These are phyloP conservation scores for Psilocybe azurescens DNA, from an alignment of 768 basidiomycete genomes.

Conservation along the genomic window DNA sequence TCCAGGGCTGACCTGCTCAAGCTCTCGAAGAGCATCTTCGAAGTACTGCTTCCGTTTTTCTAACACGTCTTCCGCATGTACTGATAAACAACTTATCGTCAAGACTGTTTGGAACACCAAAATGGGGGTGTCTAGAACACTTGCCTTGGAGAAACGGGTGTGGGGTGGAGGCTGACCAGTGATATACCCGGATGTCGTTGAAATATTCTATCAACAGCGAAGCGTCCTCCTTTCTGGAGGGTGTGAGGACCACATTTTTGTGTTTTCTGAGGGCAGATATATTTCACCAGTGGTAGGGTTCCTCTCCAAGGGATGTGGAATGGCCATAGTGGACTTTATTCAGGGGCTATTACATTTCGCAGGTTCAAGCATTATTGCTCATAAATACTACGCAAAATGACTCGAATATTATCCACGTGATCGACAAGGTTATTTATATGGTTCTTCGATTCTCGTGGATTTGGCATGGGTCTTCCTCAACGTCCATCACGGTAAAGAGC, in stretches of 20 bases:
- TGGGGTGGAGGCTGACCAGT: slow-evolving; percentile 52
- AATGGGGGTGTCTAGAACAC: neutral
- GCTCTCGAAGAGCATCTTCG: neutral
- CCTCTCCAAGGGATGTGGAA: slow-evolving; percentile 23
- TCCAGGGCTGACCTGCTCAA: slow-evolving; percentile 24
- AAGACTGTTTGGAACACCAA: neutral
- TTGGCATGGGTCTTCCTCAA: too few species aligned
- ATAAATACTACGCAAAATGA: neutral
- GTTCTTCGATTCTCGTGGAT: too few species aligned
- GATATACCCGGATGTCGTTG: slow-evolving; percentile 54
- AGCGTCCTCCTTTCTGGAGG: slow-evolving; percentile 54
- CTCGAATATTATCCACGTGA: neutral
- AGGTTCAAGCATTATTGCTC: neutral
- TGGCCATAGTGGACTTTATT: neutral
- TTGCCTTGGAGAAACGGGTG: slow-evolving; percentile 42
- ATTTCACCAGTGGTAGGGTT: slow-evolving; percentile 36
- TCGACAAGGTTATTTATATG: too few species aligned
- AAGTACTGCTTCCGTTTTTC: neutral
- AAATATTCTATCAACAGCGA: slow-evolving; percentile 38
- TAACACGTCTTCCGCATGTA: neutral
- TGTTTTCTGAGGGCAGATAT: slow-evolving; percentile 55
- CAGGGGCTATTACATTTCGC: neutral
- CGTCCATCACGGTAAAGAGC: too few species aligned
- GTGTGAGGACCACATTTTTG: slow-evolving; percentile 60
- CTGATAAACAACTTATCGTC: neutral